A percentile compares a stretch with the other conserved stretches of the same genome.
Conservation (phyloP, 1,139 yeast species). For the Scheffersomyces quercinus region DNA sequence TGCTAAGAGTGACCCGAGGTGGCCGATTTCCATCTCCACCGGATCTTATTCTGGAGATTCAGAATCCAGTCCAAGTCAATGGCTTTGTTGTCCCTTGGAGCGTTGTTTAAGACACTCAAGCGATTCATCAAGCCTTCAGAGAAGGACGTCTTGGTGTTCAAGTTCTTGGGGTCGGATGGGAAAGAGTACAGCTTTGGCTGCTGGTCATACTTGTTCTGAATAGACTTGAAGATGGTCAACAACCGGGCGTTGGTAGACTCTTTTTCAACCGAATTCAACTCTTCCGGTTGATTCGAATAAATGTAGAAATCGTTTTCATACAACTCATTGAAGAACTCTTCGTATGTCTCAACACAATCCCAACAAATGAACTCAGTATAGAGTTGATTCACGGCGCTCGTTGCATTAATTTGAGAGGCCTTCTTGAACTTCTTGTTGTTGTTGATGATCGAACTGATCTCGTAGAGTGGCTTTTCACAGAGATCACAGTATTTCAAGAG, state of each 20-base stretch:
- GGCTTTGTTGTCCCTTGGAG: constrained; percentile 15
- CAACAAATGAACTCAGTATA: constrained; percentile 63
- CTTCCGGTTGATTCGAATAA: background rate
- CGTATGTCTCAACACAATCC: constrained; percentile 61
- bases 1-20: background rate
- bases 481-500: constrained; percentile 58
- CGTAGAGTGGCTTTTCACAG: constrained; percentile 68
- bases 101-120: constrained; percentile 23
- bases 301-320: constrained; percentile 13
- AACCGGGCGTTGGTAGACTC: constrained; percentile 7
- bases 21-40: constrained; percentile 32
- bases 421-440: constrained; percentile 18
- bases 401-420: constrained; percentile 1
- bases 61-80: constrained; percentile 28
- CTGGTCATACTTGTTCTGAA: constrained; percentile 20
- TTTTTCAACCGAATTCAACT: background rate
- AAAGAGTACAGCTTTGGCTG: constrained; percentile 4
- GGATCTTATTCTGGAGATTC: constrained; percentile 26
- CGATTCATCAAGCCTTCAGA: constrained; percentile 26
- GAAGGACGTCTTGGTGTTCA: constrained; percentile 12
- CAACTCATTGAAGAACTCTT: constrained; percentile 45
- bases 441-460: constrained; percentile 50
- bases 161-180: constrained; percentile 5
- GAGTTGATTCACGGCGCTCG: constrained; percentile 9
- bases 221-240: constrained; percentile 23